phyloP scores from a whole-genome alignment of 768 basidiomycete genomes.

The Neoboletus brunneissimus region DNA sequence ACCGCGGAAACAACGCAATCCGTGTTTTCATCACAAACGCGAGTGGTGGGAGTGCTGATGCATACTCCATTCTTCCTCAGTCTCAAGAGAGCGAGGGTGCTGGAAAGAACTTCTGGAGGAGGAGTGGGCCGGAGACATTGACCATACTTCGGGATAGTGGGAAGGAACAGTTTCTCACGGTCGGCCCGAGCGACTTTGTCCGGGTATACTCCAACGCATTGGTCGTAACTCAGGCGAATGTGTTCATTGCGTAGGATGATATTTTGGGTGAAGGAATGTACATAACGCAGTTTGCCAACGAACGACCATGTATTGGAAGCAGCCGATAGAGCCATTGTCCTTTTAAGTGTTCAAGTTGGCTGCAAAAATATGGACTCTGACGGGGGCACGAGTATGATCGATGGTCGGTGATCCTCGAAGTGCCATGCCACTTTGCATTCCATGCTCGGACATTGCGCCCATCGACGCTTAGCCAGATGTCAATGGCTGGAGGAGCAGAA shows the following conservation, averaged over 20 bases:
- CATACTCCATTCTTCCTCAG: slow-evolving; percentile 1
- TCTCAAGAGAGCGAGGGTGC: neutral
- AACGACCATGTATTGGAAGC: neutral
- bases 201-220: slow-evolving; percentile 11
- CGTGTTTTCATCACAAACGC: slow-evolving; percentile 7
- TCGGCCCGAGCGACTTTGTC: slow-evolving; percentile 16
- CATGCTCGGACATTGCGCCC: too few relatives aligned
- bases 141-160: slow-evolving; percentile 3
- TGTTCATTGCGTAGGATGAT: neutral
- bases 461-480: too few relatives aligned
- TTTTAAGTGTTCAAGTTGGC: too few relatives aligned
- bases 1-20: neutral
- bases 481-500: too few relatives aligned
- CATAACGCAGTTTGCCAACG: neutral
- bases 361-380: too few relatives aligned
- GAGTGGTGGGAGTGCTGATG: neutral
- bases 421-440: too few relatives aligned
- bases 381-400: too few relatives aligned
- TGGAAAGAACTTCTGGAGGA: slow-evolving; percentile 8
- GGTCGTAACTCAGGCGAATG: slow-evolving; percentile 10
- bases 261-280: neutral
- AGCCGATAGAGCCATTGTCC: too few relatives aligned
- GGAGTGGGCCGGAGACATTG: slow-evolving; percentile 9
- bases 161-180: slow-evolving; percentile 8
- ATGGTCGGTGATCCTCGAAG: too few relatives aligned